Evolutionary conservation across 257 asterid species (phyloP).

Genomic region (Eustoma russellianum): DNA sequence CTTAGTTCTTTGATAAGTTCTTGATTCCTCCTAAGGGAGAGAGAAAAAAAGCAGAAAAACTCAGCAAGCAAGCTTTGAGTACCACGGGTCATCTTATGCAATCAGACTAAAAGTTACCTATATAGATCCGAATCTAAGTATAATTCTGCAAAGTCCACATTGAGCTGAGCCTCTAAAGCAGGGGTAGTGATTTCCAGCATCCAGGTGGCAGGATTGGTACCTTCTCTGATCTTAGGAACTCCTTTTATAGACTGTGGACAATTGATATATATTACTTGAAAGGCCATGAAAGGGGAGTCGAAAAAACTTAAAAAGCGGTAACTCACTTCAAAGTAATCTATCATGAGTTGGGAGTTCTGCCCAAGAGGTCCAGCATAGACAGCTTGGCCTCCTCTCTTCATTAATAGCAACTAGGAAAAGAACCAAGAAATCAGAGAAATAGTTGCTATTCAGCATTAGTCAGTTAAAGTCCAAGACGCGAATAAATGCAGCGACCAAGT

Average conservation of each 20-base stretch:
- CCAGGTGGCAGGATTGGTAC: slow-evolving; percentile 91
- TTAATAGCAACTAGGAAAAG: slow-evolving; percentile 28
- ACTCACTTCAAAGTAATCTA: slow-evolving; percentile 72
- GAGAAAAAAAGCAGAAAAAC: no score
- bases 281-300: neutral
- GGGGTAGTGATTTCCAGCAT: slow-evolving; percentile 70
- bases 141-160: slow-evolving; percentile 59
- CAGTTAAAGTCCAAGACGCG: neutral
- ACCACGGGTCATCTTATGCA: no score
- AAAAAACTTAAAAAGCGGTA: neutral
- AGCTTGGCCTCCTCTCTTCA: slow-evolving; percentile 85
- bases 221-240: slow-evolving; percentile 47
- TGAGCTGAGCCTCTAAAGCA: slow-evolving; percentile 56
- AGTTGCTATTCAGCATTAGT: neutral
- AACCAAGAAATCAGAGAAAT: neutral
- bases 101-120: slow-evolving; percentile 31
- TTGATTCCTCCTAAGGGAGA: slow-evolving; percentile 53
- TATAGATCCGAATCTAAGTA: slow-evolving; percentile 49
- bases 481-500: neutral
- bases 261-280: no score
- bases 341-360: slow-evolving; percentile 53
- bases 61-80: no score
- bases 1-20: slow-evolving; percentile 49
- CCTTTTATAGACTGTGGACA: slow-evolving; percentile 47
- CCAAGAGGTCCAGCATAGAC: slow-evolving; percentile 82